Base-by-base conservation (phyloP, 257 asterid genomes). In the Primulina huaijiensis region DNA sequence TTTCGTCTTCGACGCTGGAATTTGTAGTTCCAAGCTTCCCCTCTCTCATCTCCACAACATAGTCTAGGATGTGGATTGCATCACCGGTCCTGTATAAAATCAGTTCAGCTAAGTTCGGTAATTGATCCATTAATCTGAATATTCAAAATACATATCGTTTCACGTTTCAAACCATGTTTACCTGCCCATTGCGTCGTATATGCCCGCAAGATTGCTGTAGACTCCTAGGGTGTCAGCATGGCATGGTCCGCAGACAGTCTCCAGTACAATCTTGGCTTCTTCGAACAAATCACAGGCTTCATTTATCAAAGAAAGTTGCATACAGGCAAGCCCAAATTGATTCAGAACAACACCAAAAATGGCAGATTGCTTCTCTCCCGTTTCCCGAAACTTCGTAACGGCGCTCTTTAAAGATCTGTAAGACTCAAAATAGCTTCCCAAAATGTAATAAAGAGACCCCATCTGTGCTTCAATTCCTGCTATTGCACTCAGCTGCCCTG, bases 101-200 rank as follows among this genome's bases (percentile, higher is more conserved):
- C 20, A 72, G 31, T 53, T 33, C 59, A 62, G 27, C 30, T 52
- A 31, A 16, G 7, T 65, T 38, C 50, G 29, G 31, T n/a, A 50
- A 40, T 43, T 19, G 19, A 21, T 69, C 65, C 57, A 21, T 14
- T 67, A 63, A 46, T 63, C 52, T 8, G 52, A 31, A 62, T 3
- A 27, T 27, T 29, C 20, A 21, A 23, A 37, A 7, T 4, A 58
- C 3, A 8, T 57, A 52, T 16, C 12, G 2, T 56, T 55, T 34
- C 30, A 19, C 6, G 12, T 62, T 62, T 62, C 34, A n/a, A 25
- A 21, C 35, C 25, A 19, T 27, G 52, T 30, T 43, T 89, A 92
- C 98, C 98, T 90, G 74, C 98, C 97, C 97, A 90, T 75, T 69
- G 93, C 93, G 76, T 87, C 93, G 76, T 87, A 87, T 7, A 87